phyloP scores from a whole-genome alignment of 805 yeast species.

The Teunomyces cretensis region DNA sequence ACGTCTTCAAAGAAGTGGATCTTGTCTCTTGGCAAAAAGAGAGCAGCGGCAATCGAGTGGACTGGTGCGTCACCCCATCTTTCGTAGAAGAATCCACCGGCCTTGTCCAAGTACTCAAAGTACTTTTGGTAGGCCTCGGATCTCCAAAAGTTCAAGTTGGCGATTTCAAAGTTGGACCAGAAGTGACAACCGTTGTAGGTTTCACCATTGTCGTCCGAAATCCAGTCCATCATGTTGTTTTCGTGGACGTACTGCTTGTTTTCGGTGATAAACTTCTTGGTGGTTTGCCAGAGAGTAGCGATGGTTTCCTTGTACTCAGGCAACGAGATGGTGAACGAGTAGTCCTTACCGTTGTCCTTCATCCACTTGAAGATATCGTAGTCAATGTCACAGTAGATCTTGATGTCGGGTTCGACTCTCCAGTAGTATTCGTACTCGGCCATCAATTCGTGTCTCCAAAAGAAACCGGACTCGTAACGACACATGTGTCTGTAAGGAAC shows the following conservation, averaged over 20 bases:
- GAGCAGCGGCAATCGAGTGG: slow-evolving; percentile 82
- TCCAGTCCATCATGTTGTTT: slow-evolving; percentile 67
- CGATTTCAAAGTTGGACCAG: slow-evolving; percentile 91
- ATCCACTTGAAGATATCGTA: slow-evolving; percentile 84
- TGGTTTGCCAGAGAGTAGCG: slow-evolving; percentile 78
- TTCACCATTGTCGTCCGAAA: slow-evolving; percentile 66
- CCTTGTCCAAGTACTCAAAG: slow-evolving; percentile 70
- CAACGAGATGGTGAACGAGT: slow-evolving; percentile 83
- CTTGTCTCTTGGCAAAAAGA: slow-evolving; percentile 67
- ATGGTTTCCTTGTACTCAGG: slow-evolving; percentile 84
- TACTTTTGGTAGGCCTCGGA: slow-evolving; percentile 65
- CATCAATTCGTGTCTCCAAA: slow-evolving; percentile 74
- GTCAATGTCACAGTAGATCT: slow-evolving; percentile 77
- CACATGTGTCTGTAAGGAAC: slow-evolving; percentile 90
- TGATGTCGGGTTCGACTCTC: slow-evolving; percentile 90
- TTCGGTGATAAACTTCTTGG: slow-evolving; percentile 62
- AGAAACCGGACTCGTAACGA: slow-evolving; percentile 86
- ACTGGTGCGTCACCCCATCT: slow-evolving; percentile 97
- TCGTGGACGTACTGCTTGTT: slow-evolving; percentile 61
- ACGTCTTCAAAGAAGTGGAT: slow-evolving; percentile 80
- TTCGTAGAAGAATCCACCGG: slow-evolving; percentile 92
- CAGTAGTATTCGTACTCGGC: slow-evolving; percentile 85
- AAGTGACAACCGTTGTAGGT: slow-evolving; percentile 81
- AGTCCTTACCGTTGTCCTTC: slow-evolving; percentile 73
- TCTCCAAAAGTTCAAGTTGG: slow-evolving; percentile 72